phyloP scores from a whole-genome alignment of 2,329 filamentous ascomycete species.

The Pseudogymnoascus sp. region DNA sequence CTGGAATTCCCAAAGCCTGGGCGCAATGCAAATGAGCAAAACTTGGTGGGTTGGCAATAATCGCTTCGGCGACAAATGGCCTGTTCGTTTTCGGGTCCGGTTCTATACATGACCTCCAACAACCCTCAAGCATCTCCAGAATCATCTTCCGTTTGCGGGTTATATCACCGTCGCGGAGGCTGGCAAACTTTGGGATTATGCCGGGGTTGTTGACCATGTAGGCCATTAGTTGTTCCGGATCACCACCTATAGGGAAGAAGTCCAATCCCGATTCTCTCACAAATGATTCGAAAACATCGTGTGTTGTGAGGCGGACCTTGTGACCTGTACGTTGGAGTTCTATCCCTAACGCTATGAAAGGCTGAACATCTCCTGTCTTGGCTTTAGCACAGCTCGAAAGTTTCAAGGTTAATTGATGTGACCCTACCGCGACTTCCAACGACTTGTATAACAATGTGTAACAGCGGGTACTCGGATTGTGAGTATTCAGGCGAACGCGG shows the following conservation, averaged over 20 bases:
- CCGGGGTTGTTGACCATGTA: constrained; percentile 54
- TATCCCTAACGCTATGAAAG: constrained; percentile 49
- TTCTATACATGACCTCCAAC: constrained; percentile 33
- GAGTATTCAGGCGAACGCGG: neutral
- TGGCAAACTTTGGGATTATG: constrained; percentile 31
- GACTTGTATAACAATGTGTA: constrained; percentile 46
- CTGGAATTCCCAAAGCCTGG: constrained; percentile 12
- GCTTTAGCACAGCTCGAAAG: constrained; percentile 17
- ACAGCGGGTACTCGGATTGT: neutral
- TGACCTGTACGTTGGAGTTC: constrained; percentile 44
- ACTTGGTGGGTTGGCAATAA: constrained; percentile 24
- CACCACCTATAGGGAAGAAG: constrained; percentile 56
- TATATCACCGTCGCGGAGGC: constrained; percentile 32
- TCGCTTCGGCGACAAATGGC: constrained; percentile 24
- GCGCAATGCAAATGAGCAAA: constrained; percentile 25
- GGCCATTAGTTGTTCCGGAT: constrained; percentile 68
- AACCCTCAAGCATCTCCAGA: constrained; percentile 31
- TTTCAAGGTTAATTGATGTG: neutral
- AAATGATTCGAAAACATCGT: constrained; percentile 46
- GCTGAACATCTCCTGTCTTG: constrained; percentile 49
- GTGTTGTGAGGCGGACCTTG: constrained; percentile 50
- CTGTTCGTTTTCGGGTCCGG: constrained; percentile 19
- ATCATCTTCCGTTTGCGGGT: constrained; percentile 32
- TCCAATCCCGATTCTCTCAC: constrained; percentile 45
- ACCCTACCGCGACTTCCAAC: constrained; percentile 34